A percentile compares a stretch with the other conserved stretches of the same genome.
Conservation (phyloP, 345 rosid species). For the Kernera saxatilis region DNA sequence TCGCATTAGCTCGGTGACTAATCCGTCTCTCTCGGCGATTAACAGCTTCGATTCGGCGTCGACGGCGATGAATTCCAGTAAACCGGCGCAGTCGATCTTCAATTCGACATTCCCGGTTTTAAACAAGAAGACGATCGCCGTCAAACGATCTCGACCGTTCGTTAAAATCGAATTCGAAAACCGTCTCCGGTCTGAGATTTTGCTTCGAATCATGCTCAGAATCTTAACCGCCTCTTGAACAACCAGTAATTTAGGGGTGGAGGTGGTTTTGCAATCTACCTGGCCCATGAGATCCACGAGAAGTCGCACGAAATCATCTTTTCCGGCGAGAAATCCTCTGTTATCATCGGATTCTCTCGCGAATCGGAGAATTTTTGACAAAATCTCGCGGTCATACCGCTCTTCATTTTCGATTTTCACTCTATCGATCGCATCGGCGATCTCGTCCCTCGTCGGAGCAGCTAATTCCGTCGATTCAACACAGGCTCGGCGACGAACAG, state of each 20-base stretch:
- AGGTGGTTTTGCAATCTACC: constrained; percentile 19
- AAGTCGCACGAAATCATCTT: constrained; percentile 50
- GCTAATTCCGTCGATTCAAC: constrained; percentile 17
- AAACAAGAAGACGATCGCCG: constrained; percentile 39
- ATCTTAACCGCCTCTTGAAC: constrained; percentile 53
- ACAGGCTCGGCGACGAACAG: constrained; percentile 33
- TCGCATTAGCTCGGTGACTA: constrained; percentile 40
- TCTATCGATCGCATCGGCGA: constrained; percentile 30
- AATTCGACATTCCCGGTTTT: constrained; percentile 42
- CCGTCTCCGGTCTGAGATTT: constrained; percentile 35
- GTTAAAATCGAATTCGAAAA: constrained; percentile 35
- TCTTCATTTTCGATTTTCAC: constrained; percentile 24
- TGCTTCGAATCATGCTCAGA: constrained; percentile 38
- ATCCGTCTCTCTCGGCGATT: constrained; percentile 56
- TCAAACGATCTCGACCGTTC: constrained; percentile 36
- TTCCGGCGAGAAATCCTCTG: constrained; percentile 46
- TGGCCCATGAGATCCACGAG: constrained; percentile 45
- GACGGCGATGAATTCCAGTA: constrained; percentile 54
- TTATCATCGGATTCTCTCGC: constrained; percentile 57
- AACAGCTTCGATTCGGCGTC: constrained; percentile 53
- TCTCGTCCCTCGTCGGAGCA: constrained; percentile 36
- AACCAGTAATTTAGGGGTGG: constrained; percentile 21
- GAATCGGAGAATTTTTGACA: constrained; percentile 42
- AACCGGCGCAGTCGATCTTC: constrained; percentile 45
- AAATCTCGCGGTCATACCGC: constrained; percentile 1